Evolutionary conservation across 1,284 basidiomycete genomes (phyloP).

Genomic region (Taiwanofungus camphoratus): DNA sequence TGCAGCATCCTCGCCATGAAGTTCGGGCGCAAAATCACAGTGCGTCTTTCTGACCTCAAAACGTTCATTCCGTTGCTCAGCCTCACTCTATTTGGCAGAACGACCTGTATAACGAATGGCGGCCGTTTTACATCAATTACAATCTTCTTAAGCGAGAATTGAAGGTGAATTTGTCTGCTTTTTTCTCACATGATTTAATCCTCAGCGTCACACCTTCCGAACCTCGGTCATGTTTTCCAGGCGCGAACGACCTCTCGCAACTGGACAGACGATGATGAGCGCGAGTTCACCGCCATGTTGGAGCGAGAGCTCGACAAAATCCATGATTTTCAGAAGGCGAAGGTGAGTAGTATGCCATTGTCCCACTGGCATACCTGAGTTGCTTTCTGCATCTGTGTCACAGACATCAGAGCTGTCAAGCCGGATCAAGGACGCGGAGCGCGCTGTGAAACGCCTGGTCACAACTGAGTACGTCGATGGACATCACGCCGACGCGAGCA

Average conservation of each 20-base stretch:
- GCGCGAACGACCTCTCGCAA: slow-evolving; percentile 48
- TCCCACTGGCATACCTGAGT: not conserved
- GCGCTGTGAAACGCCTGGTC: slow-evolving; percentile 74
- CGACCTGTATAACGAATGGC: slow-evolving; percentile 86
- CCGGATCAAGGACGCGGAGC: slow-evolving; percentile 79
- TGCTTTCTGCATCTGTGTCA: not conserved
- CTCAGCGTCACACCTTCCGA: slow-evolving; percentile 11
- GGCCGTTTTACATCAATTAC: slow-evolving; percentile 87
- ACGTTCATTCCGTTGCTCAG: not conserved
- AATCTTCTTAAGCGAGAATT: slow-evolving; percentile 85
- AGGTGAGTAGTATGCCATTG: slow-evolving; percentile 44
- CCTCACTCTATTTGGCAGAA: slow-evolving; percentile 40
- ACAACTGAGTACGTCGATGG: slow-evolving; percentile 39
- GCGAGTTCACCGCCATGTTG: slow-evolving; percentile 73
- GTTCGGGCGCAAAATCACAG: slow-evolving; percentile 86
- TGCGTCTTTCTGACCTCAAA: slow-evolving; percentile 32
- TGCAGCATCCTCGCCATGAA: slow-evolving; percentile 50
- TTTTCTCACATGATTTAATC: not conserved
- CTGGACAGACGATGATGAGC: slow-evolving; percentile 81
- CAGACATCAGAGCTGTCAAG: slow-evolving; percentile 80
- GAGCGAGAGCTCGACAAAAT: slow-evolving; percentile 93
- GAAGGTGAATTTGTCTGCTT: slow-evolving; percentile 46
- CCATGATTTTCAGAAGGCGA: slow-evolving; percentile 89
- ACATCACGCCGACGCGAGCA: slow-evolving; percentile 15
- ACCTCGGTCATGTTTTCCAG: slow-evolving; percentile 31